phyloP scores from a whole-genome alignment of 495 filamentous ascomycete genomes.

The Aspergillus leporis region DNA sequence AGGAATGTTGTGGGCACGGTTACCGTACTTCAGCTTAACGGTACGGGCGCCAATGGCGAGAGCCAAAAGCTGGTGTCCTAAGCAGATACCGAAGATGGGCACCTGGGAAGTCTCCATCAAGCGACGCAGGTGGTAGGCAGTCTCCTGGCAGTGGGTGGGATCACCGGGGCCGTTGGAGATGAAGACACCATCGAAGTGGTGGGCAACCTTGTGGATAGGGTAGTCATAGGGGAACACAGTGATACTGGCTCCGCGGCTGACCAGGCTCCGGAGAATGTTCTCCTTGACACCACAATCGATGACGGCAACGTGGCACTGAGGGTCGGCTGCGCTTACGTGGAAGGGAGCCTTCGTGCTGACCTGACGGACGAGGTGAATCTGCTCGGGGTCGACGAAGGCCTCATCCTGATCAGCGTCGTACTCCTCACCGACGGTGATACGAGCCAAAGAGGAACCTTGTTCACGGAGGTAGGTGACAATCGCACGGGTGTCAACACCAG shows the following conservation, averaged over 20 bases:
- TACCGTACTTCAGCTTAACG: slow-evolving; percentile 95
- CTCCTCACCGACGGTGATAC: slow-evolving; percentile 94
- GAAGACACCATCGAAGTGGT: slow-evolving; percentile 98
- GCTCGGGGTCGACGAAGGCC: slow-evolving; percentile 89
- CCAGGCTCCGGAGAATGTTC: slow-evolving; percentile 94
- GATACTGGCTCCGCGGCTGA: slow-evolving; percentile 80
- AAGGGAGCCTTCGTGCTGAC: slow-evolving; percentile 98
- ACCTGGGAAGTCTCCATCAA: slow-evolving; percentile 88
- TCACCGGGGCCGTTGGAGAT: slow-evolving; percentile 97
- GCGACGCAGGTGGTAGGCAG: slow-evolving; percentile 83
- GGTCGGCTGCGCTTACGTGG: slow-evolving; percentile 77
- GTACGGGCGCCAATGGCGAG: slow-evolving; percentile 82
- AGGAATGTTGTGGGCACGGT: slow-evolving; percentile 97
- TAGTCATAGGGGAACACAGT: slow-evolving; percentile 95
- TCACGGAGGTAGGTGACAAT: slow-evolving; percentile 96
- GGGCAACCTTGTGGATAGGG: slow-evolving; percentile 95
- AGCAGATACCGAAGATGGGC: slow-evolving; percentile 95
- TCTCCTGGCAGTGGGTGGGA: slow-evolving; percentile 91
- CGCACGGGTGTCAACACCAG: slow-evolving; percentile 92
- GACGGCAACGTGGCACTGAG: slow-evolving; percentile 86
- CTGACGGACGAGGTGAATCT: slow-evolving; percentile 92
- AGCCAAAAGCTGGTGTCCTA: slow-evolving; percentile 80
- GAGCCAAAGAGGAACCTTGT: slow-evolving; percentile 90
- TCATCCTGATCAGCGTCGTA: slow-evolving; percentile 99
- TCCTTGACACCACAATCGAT: slow-evolving; percentile 99